Evolutionary conservation across 306 rosid species (phyloP), one percentile per base, ranked within the genome.

Genomic region (Prunus armeniaca): DNA sequence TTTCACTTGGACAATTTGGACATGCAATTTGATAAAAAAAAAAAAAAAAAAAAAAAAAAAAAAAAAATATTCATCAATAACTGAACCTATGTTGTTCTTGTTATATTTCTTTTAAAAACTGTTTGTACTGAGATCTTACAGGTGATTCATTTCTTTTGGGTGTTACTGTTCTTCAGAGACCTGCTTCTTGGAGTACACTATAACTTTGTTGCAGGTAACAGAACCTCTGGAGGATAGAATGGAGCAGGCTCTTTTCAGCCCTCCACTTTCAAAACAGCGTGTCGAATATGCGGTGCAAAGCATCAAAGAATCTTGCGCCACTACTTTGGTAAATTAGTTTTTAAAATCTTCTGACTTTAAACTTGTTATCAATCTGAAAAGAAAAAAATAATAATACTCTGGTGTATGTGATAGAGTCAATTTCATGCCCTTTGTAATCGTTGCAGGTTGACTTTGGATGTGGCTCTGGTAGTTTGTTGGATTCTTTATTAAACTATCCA

Each of bases 381-480:
- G 12, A 12, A 12, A 2, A 47, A 12, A 47, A 12, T 3, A 9
- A 46, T 0, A 32, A 34, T 1, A 34, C 9, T 38, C 43, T 38
- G 43, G 43, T 38, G 7, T 78, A 47, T 45, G 9, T 56, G 67
- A 60, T 62, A 34, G 22, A 77, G 50, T 67, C 45, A 78, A 50
- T 77, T 83, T 83, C 68, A 86, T 82, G 46, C 76, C 87, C 62
- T 22, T 24, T 7, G 50, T 75, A 65, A 72, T 70, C 51, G 68
- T 78, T 72, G 28, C 90, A 95, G 99, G 88, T 92, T 86, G 99
- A 95, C 86, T 95, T 95, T 76, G 99, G 99, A 79, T 92, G 99
- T 85, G 99, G 99, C 71, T 86, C 99, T 75, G 99, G 99, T 82
- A 92, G 99, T 81, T 90, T 95, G 84, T 86, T 95, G 91, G 99